These are phyloP conservation scores for Tribonema minus DNA, from an alignment of 108 stramenopile species.

Conservation along the genomic window DNA sequence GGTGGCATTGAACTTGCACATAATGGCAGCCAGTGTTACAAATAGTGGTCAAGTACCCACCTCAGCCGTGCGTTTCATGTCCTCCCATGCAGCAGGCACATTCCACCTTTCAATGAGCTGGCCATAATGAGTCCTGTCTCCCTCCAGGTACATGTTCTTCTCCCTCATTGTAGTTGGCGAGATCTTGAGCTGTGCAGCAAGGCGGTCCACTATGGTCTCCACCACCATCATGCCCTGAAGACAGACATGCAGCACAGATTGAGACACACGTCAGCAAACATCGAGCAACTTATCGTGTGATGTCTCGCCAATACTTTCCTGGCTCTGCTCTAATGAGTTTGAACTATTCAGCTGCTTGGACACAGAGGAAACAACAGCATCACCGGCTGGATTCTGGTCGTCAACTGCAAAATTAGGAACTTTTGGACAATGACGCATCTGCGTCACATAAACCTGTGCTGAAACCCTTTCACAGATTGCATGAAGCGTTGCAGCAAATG, in stretches of 20 bases:
- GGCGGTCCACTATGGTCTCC: slow-evolving; percentile 85
- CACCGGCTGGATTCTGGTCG: no score
- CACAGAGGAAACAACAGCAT: no score
- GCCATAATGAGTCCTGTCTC: slow-evolving; percentile 75
- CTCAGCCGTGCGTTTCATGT: slow-evolving; percentile 2
- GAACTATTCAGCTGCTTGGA: no score
- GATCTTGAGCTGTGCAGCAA: slow-evolving; percentile 66
- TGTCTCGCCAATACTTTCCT: no score
- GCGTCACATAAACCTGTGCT: no score
- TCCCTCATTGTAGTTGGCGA: slow-evolving; percentile 63
- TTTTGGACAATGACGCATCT: no score
- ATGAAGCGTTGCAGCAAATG: no score
- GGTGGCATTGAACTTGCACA: slow-evolving; percentile 72
- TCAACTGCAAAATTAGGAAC: no score
- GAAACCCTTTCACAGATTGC: no score
- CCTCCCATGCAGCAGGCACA: slow-evolving; percentile 61
- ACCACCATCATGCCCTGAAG: slow-evolving; percentile 65
- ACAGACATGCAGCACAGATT: no score
- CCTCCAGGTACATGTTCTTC: slow-evolving; percentile 71
- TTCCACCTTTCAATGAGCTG: slow-evolving; percentile 78
- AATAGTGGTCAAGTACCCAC: not conserved
- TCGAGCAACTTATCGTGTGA: no score
- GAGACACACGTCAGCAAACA: not conserved
- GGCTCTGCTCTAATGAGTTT: no score
- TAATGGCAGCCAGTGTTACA: not conserved